Evolutionary conservation across 345 rosid genomes (phyloP).

Genomic region (Alliaria petiolata): DNA sequence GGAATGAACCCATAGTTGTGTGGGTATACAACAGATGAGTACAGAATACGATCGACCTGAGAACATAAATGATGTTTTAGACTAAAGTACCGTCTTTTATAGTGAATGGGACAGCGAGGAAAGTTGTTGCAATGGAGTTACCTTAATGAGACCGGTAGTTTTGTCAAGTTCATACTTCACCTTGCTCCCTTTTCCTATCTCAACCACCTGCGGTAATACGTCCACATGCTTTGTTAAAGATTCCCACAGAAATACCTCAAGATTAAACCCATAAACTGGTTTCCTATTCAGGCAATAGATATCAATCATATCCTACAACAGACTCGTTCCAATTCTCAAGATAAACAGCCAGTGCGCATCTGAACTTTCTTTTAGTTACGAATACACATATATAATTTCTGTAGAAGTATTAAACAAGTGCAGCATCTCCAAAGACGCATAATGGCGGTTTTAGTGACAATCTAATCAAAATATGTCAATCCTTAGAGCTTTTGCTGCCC

Average conservation of each 20-base stretch:
- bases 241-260: background rate
- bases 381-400: background rate
- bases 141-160: slow-evolving; percentile 93
- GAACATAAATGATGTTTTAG: background rate
- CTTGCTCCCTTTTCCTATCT: slow-evolving; percentile 93
- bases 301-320: background rate
- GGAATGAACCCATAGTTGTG: slow-evolving; percentile 99
- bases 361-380: background rate
- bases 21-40: slow-evolving; percentile 97
- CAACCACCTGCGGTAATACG: slow-evolving; percentile 63
- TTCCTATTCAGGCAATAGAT: slow-evolving; percentile 4
- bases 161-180: slow-evolving; percentile 99
- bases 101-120: background rate
- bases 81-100: background rate
- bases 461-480: background rate
- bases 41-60: slow-evolving; percentile 90
- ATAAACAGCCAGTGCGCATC: too few species aligned
- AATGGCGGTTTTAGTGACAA: background rate
- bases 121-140: slow-evolving; percentile 16
- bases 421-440: background rate
- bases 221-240: background rate
- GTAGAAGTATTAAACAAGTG: background rate
- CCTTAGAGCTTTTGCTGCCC: background rate
- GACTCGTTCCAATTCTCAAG: background rate
- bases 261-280: background rate